Percentiles rank a stretch among this genome's conserved stretches.
phyloP scores from a whole-genome alignment of 345 rosid genomes.

The Lepidium didymum region DNA sequence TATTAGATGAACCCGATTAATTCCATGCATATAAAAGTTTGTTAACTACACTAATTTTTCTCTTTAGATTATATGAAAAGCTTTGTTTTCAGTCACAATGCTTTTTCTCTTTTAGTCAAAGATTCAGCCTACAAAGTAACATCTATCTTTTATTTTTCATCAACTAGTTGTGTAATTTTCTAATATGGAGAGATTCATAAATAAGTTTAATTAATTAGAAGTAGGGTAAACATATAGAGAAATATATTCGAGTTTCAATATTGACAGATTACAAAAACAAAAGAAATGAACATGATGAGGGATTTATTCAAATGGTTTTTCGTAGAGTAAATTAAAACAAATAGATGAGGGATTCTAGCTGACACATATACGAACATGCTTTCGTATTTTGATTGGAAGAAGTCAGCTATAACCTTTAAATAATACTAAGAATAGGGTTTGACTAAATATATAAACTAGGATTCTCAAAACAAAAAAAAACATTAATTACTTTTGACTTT shows the following conservation, averaged over 20 bases:
- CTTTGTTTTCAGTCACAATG: no score
- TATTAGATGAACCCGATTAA: no score
- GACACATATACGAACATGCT: background rate
- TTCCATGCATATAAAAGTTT: no score
- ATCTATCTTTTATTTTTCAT: background rate
- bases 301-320: no score
- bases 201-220: background rate
- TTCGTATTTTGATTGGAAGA: background rate
- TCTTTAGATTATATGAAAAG: no score
- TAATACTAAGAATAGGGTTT: slow-evolving; percentile 4
- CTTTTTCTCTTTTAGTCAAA: no score
- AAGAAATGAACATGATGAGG: no score
- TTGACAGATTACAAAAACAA: background rate
- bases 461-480: background rate
- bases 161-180: background rate
- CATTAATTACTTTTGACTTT: background rate
- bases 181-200: no score
- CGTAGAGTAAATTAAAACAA: background rate
- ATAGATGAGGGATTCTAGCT: slow-evolving; percentile 2
- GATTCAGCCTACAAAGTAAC: no score
- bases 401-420: slow-evolving; percentile 16
- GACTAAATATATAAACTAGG: slow-evolving; percentile 5
- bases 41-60: background rate
- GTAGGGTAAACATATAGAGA: no score
- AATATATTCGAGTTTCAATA: no score